A percentile compares a stretch with the other conserved stretches of the same genome.
These are phyloP conservation scores for Fusarium mundagurra DNA, from an alignment of 2,329 filamentous ascomycete species.

Conservation along the genomic window DNA sequence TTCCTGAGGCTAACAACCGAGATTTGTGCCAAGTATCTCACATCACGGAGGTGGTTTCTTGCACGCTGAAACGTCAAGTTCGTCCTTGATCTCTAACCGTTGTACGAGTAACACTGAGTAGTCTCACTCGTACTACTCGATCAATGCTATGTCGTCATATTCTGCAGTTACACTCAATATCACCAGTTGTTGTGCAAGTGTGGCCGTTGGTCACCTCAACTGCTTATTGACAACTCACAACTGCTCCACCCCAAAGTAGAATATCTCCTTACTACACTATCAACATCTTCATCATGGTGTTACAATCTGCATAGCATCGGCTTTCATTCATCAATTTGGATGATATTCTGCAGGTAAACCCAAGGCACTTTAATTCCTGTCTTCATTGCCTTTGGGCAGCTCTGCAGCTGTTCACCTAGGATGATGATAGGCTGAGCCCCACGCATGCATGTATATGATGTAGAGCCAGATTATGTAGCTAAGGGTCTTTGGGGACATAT, in stretches of 20 bases:
- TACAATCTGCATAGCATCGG: background rate
- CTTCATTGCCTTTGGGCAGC: slow-evolving; percentile 13
- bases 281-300: background rate
- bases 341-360: slow-evolving; percentile 9
- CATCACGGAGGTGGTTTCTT: background rate
- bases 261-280: background rate
- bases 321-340: background rate
- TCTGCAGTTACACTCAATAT: background rate
- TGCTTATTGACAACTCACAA: background rate
- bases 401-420: slow-evolving; percentile 14
- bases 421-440: background rate
- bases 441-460: slow-evolving; percentile 17
- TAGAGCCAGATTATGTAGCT: background rate
- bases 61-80: background rate
- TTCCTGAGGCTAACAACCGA: slow-evolving; percentile 5
- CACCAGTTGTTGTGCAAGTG: background rate
- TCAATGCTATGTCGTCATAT: background rate
- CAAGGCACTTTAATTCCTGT: background rate
- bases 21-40: background rate
- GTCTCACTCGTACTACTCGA: background rate
- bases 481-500: slow-evolving; percentile 5
- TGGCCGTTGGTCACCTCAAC: background rate
- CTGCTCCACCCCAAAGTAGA: background rate
- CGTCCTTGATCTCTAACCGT: background rate
- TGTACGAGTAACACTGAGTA: background rate